Evolutionary conservation across 1,284 basidiomycete species (phyloP).

Genomic region (Ceratobasidium papillatum): DNA sequence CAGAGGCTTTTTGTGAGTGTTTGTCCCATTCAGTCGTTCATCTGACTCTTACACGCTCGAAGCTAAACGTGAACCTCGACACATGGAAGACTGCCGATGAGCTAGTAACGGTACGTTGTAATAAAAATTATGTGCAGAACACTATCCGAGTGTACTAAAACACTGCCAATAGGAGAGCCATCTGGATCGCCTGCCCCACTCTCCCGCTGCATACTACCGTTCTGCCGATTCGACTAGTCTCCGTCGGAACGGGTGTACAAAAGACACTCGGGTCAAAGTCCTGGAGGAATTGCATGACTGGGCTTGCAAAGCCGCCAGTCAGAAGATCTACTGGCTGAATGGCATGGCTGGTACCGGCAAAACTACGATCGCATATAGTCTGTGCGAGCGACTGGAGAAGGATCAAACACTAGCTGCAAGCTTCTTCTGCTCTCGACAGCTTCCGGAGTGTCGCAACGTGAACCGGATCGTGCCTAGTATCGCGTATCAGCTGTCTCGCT

Average conservation of each 20-base stretch:
- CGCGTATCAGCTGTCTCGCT: conserved; percentile 17
- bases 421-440: conserved; percentile 13
- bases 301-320: not conserved
- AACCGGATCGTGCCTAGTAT: too few species aligned
- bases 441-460: not conserved
- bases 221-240: not conserved
- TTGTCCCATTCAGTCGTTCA: too few species aligned
- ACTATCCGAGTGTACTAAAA: too few species aligned
- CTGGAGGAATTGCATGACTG: not conserved
- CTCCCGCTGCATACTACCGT: not conserved
- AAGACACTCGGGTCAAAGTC: not conserved
- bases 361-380: conserved; percentile 11
- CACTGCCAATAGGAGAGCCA: not conserved
- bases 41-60: too few species aligned
- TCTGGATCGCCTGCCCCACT: not conserved
- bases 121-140: too few species aligned
- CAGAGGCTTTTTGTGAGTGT: too few species aligned
- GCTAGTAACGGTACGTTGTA: too few species aligned
- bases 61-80: too few species aligned
- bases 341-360: too few species aligned
- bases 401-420: not conserved
- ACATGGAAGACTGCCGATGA: too few species aligned
- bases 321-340: conserved; percentile 26
- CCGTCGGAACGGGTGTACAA: not conserved
- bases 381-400: not conserved